Base-by-base conservation (phyloP, 2,329 filamentous ascomycete species). In the Cryphonectria carpinicola region DNA sequence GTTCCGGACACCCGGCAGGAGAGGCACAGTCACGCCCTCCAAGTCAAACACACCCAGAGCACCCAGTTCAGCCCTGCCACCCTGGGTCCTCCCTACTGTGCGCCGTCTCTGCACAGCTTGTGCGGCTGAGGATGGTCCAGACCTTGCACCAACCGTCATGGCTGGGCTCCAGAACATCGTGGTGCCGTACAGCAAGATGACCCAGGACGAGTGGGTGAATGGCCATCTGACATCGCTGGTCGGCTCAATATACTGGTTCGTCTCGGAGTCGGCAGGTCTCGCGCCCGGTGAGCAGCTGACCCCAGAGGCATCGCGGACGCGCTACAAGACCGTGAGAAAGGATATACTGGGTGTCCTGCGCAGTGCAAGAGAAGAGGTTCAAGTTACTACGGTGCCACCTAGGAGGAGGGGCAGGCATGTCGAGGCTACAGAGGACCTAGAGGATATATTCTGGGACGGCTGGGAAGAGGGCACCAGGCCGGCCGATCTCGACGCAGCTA, bases 81-180 rank as follows among this genome's bases (percentile, higher is more conserved):
- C 82, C 8, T 97, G 93, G 92, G 84, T 91, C n/a, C 89, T 90
- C 77, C 88, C 90, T 0, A 86, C 88, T 0, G 88, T 93, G 11
- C 87, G 92, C 35, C 86, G 86, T 70, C 80, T 97, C 14, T 91
- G 92, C 78, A 85, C 85, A 54, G 85, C 87, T 35, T 84, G 93
- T 13, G 28, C n/a, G 17, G 17, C 43, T 8, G 28, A 60, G n/a
- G 84, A 85, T 0, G 88, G 89, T 0, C 85, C 87, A 8, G 84
- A 83, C 4, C 86, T 94, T 3, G 89, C 88, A 0, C 92, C 92
- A 0, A 92, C 94, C 68, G 87, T 97, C 0, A 88, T 93, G 65
- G 91, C 93, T 0, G 94, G 93, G 0, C 85, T 94, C 66, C 91
- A 92, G 83, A 81, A 83, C 25, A 85, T 88, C 65, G 75, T 84